A percentile compares a stretch with the other conserved stretches of the same genome.
Evolutionary conservation across 176 grass and related monocot species (phyloP).

Genomic region (Typha latifolia): DNA sequence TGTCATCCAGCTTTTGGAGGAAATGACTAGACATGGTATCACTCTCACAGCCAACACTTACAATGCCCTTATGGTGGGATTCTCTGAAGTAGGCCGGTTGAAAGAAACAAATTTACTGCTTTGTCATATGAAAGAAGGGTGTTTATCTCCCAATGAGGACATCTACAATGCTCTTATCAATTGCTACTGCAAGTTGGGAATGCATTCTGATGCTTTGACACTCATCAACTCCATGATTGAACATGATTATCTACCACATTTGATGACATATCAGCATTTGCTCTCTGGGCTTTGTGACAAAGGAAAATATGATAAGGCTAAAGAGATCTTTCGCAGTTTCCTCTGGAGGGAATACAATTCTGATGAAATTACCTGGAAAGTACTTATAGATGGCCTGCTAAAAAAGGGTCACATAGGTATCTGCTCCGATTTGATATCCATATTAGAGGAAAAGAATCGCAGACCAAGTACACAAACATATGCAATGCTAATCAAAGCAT

Average conservation of each 20-base stretch:
- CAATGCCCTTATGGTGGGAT: constrained; percentile 27
- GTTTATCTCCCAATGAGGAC: constrained; percentile 33
- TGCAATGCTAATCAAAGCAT: constrained; percentile 35
- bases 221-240: constrained; percentile 37
- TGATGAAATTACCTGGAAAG: constrained; percentile 66
- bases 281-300: constrained; percentile 45
- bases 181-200: constrained; percentile 45
- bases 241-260: constrained; percentile 34
- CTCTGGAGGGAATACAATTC: constrained; percentile 37
- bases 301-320: constrained; percentile 33
- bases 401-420: constrained; percentile 30
- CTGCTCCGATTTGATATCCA: constrained; percentile 33
- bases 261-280: constrained; percentile 44
- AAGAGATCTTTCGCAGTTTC: constrained; percentile 28
- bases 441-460: constrained; percentile 41
- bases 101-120: constrained; percentile 37
- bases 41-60: constrained; percentile 27
- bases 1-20: constrained; percentile 36
- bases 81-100: constrained; percentile 34
- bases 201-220: constrained; percentile 29
- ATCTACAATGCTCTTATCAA: constrained; percentile 28
- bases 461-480: constrained; percentile 39
- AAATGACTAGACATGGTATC: constrained; percentile 24
- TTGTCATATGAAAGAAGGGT: constrained; percentile 40
- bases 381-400: constrained; percentile 55